Percentiles rank a stretch among this genome's conserved stretches.
Conservation (phyloP, 371 early-diverging fungal species). For the Furculomyces boomerangus region DNA sequence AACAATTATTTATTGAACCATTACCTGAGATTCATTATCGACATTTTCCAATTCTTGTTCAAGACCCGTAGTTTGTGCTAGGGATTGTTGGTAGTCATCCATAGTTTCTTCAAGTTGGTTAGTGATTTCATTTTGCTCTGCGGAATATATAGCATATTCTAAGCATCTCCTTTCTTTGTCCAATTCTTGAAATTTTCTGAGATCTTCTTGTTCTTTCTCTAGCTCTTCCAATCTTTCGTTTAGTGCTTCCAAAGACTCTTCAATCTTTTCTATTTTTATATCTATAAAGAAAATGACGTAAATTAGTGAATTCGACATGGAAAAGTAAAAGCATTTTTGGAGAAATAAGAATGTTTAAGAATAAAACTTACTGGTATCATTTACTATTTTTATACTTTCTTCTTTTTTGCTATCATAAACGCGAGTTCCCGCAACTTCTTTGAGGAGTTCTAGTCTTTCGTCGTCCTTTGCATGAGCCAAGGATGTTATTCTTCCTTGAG, state of each 20-base stretch:
- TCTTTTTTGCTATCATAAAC: slow-evolving; percentile 92
- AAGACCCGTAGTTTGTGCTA: not conserved
- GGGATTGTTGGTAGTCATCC: not conserved
- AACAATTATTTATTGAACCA: not conserved
- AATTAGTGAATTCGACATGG: too few species aligned
- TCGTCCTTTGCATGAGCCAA: slow-evolving; percentile 85
- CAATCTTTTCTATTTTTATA: slow-evolving; percentile 72
- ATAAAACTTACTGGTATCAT: slow-evolving; percentile 59
- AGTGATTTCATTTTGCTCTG: slow-evolving; percentile 62
- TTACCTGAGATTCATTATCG: not conserved
- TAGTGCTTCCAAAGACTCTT: slow-evolving; percentile 70
- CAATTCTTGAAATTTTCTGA: slow-evolving; percentile 64
- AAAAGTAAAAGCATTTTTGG: too few species aligned
- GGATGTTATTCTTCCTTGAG: slow-evolving; percentile 91
- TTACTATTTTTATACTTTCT: slow-evolving; percentile 79
- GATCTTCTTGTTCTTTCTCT: slow-evolving; percentile 84
- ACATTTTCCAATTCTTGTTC: not conserved
- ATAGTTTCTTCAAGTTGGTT: slow-evolving; percentile 44
- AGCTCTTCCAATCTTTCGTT: slow-evolving; percentile 77
- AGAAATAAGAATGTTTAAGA: not conserved
- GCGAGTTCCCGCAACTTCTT: slow-evolving; percentile 96
- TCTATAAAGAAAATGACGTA: slow-evolving; percentile 19
- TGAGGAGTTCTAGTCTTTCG: slow-evolving; percentile 81
- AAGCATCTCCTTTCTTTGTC: slow-evolving; percentile 75
- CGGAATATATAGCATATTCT: slow-evolving; percentile 80